Conservation (phyloP, 306 rosid species). For the apple (Malus domestica) region ASM211411v1 NC_041802.1:25971001-25971500, state of each 20-base stretch:
- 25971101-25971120: slow-evolving; percentile 88
- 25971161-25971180: slow-evolving; percentile 74
- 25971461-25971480: slow-evolving; percentile 22
- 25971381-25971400: slow-evolving; percentile 1
- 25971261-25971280: background rate
- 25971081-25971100: slow-evolving; percentile 96
- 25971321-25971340: background rate
- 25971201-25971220: slow-evolving; percentile 81
- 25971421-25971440: slow-evolving; percentile 36
- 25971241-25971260: slow-evolving; percentile 25
- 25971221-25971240: slow-evolving; percentile 42
- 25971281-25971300: slow-evolving; percentile 13
- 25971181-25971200: slow-evolving; percentile 74
- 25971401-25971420: slow-evolving; percentile 41
- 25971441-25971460: slow-evolving; percentile 3
- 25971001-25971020: slow-evolving; percentile 34
- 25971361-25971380: slow-evolving; percentile 28
- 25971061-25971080: slow-evolving; percentile 70
- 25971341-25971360: slow-evolving; percentile 15
- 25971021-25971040: slow-evolving; percentile 54
- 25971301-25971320: slow-evolving; percentile 33
- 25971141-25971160: slow-evolving; percentile 95
- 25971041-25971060: slow-evolving; percentile 78
- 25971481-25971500: background rate
- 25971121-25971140: slow-evolving; percentile 95